Base-by-base conservation (phyloP, 345 rosid genomes). In the Linum tenue region DNA sequence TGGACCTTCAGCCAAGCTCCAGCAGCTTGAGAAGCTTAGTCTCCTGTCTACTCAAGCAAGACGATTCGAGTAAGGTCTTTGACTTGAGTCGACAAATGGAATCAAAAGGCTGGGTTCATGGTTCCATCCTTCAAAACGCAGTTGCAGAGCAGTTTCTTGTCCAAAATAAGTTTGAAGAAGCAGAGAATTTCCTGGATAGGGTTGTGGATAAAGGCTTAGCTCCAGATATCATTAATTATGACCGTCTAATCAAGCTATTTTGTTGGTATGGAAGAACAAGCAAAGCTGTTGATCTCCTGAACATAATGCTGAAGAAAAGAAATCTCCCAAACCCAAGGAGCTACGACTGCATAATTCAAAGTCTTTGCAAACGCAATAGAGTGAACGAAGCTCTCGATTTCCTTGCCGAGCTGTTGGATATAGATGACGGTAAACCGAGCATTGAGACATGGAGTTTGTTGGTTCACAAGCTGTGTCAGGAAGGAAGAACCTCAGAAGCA, bases 281-380 rank as follows among this genome's bases (percentile, higher is more conserved):
- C 67, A 81, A 67, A 68, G 90, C 89, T 8, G 73, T 84, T 51
- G 82, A 82, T 63, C 95, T 91, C 62, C 57, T 89, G 57, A 82
- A 89, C 72, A 59, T 68, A 68, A 83, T 89, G 98, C 55, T 91
- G 65, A 85, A 76, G 70, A 89, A 73, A 50, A 72, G 79, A 56
- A 78, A 70, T 43, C 22, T 72, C 56, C 92, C 90, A 1, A 72
- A 69, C 71, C 70, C 79, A 22, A 48, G 78, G 14, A 81, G 89
- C 80, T 91, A 85, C 66, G 83, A 91, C 75, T 74, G 81, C 73
- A 58, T 86, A 17, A 73, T 83, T 63, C 56, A 37, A 14, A 75
- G 86, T 64, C 72, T 83, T 39, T 78, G 90, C 75, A 70, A 66
- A 59, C 39, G 69, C 50, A 73, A 78, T 59, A 71, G 76, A 39